A percentile compares a stretch with the other conserved stretches of the same genome.
Conservation (phyloP, 176 grass and related monocot genomes). For the Ampelocalamus luodianensis region DNA sequence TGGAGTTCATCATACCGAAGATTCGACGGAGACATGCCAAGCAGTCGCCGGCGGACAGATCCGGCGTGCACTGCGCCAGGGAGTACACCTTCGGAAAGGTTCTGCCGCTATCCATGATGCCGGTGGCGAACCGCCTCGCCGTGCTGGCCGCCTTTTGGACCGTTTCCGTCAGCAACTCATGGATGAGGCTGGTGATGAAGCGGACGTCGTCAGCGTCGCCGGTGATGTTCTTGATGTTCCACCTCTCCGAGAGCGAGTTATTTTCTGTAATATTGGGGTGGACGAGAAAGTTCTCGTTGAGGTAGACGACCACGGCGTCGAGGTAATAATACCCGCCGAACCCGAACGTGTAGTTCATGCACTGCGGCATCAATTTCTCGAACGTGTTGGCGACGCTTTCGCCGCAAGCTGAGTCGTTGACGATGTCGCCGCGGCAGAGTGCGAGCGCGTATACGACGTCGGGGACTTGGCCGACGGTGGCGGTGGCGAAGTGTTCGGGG, state of each 20-base stretch:
- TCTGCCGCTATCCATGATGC: background rate
- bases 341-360: background rate
- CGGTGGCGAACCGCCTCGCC: slow-evolving; percentile 20
- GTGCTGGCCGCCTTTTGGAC: background rate
- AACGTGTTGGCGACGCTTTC: background rate
- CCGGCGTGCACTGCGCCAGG: slow-evolving; percentile 40
- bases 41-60: slow-evolving; percentile 36
- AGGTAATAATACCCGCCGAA: background rate
- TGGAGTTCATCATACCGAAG: no score
- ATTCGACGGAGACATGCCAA: background rate
- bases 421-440: slow-evolving; percentile 42
- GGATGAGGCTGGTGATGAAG: background rate
- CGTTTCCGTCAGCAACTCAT: slow-evolving; percentile 11
- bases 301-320: slow-evolving; percentile 15
- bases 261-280: background rate
- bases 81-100: background rate
- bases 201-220: background rate
- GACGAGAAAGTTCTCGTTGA: background rate
- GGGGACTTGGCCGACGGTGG: background rate
- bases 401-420: slow-evolving; percentile 17
- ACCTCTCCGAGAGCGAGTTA: background rate
- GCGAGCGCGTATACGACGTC: slow-evolving; percentile 32
- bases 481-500: slow-evolving; percentile 25
- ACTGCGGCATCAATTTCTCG: background rate
- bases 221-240: background rate